phyloP scores from a whole-genome alignment of 2,329 filamentous ascomycete species.

The Juglanconis juglandina region DNA sequence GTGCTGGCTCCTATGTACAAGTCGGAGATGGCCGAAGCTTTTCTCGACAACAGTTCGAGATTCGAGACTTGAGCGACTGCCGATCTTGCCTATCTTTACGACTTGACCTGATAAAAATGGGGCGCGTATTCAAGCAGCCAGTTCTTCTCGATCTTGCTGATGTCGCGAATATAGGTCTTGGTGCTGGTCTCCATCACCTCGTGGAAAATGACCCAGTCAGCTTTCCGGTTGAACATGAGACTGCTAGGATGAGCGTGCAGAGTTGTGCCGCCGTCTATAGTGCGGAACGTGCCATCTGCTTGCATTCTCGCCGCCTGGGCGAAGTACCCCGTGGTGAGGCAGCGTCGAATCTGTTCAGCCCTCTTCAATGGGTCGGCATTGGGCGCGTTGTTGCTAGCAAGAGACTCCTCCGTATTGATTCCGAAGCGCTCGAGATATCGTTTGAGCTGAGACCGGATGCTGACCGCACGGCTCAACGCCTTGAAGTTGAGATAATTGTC shows the following conservation, averaged over 20 bases:
- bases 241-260: constrained; percentile 89
- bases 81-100: constrained; percentile 16
- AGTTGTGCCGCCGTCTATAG: constrained; percentile 73
- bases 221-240: constrained; percentile 93
- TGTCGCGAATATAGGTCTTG: constrained; percentile 86
- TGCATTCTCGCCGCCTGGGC: constrained; percentile 93
- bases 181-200: constrained; percentile 85
- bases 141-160: constrained; percentile 89
- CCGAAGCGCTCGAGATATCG: constrained; percentile 84
- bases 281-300: constrained; percentile 83
- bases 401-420: constrained; percentile 63
- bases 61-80: neutral
- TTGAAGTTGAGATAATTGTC: constrained; percentile 87
- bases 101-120: constrained; percentile 68
- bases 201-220: constrained; percentile 94
- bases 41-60: neutral
- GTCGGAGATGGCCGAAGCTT: neutral
- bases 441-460: constrained; percentile 80
- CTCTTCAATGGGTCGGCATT: constrained; percentile 32
- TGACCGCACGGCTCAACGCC: constrained; percentile 75
- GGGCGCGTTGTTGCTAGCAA: constrained; percentile 31
- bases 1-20: neutral
- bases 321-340: constrained; percentile 87
- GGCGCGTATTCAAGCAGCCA: constrained; percentile 89
- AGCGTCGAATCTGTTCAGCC: constrained; percentile 75